Percentiles rank a stretch among this genome's conserved stretches.
Conservation (phyloP, 1,284 basidiomycete genomes). For the Psilocybe mexicana region DNA sequence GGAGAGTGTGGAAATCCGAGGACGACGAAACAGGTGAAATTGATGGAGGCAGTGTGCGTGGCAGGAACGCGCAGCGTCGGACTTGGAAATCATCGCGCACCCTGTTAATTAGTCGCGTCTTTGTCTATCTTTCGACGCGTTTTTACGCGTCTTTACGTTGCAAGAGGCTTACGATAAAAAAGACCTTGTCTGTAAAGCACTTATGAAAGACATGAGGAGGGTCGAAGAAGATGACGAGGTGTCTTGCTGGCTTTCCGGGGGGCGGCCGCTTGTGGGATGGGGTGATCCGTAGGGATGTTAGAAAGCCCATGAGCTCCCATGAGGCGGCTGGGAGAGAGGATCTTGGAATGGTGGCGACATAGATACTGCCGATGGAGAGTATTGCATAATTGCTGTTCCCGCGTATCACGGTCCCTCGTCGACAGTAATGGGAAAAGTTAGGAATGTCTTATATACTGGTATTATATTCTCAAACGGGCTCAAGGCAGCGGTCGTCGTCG, state of each 20-base stretch:
- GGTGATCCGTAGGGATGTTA: constrained; percentile 36
- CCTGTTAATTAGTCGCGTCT: constrained; percentile 29
- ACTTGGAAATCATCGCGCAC: constrained; percentile 9
- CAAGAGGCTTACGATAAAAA: constrained; percentile 1
- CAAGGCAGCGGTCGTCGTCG: constrained; percentile 22
- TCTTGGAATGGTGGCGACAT: constrained; percentile 7
- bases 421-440: neutral
- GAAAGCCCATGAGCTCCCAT: constrained; percentile 18
- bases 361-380: constrained; percentile 11
- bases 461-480: constrained; percentile 23
- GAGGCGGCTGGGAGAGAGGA: constrained; percentile 18
- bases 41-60: constrained; percentile 13
- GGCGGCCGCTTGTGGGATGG: constrained; percentile 24
- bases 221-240: constrained; percentile 18
- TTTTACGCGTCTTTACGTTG: constrained; percentile 42
- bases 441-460: neutral
- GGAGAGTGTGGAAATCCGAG: constrained; percentile 18
- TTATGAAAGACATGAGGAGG: constrained; percentile 16
- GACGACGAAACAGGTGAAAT: constrained; percentile 29
- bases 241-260: constrained; percentile 19
- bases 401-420: constrained; percentile 7
- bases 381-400: neutral
- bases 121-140: constrained; percentile 35
- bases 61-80: constrained; percentile 12
- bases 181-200: constrained; percentile 23